A percentile compares a stretch with the other conserved stretches of the same genome.
Conservation (phyloP, 2,329 filamentous ascomycete genomes). For the Aspergillus spinulosporus region DNA sequence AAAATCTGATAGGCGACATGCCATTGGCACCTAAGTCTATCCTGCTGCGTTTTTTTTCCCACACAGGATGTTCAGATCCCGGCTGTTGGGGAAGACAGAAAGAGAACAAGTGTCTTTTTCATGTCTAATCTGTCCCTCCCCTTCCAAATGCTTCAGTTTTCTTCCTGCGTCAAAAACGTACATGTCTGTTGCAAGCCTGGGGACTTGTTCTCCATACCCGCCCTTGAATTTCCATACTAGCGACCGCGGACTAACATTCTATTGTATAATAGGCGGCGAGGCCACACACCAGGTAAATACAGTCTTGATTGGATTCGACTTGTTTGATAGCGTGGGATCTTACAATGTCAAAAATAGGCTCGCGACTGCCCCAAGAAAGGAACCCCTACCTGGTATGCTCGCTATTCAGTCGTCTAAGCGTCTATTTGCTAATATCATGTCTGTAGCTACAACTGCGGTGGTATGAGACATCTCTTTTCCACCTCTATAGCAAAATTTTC, state of each 20-base stretch:
- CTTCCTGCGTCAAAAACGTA: neutral
- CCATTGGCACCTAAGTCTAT: conserved; percentile 6
- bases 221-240: neutral
- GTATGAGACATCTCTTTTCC: conserved; percentile 49
- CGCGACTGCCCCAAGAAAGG: conserved; percentile 85
- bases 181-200: conserved; percentile 1
- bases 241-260: conserved; percentile 8
- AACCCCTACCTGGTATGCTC: conserved; percentile 73
- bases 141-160: conserved; percentile 4
- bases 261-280: conserved; percentile 62
- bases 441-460: conserved; percentile 75
- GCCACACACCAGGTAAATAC: conserved; percentile 69
- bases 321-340: conserved; percentile 11
- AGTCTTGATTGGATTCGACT: neutral
- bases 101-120: neutral
- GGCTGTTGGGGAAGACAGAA: conserved; percentile 2
- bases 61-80: conserved; percentile 3
- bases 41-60: conserved; percentile 3
- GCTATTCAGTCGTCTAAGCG: conserved; percentile 3
- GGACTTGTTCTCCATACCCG: neutral
- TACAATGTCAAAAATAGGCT: conserved; percentile 54
- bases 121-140: neutral
- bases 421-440: conserved; percentile 13
- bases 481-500: neutral
- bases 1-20: conserved; percentile 7